These are phyloP conservation scores for Colletotrichum coccodes DNA, from an alignment of 2,329 filamentous ascomycete genomes.

Conservation along the genomic window DNA sequence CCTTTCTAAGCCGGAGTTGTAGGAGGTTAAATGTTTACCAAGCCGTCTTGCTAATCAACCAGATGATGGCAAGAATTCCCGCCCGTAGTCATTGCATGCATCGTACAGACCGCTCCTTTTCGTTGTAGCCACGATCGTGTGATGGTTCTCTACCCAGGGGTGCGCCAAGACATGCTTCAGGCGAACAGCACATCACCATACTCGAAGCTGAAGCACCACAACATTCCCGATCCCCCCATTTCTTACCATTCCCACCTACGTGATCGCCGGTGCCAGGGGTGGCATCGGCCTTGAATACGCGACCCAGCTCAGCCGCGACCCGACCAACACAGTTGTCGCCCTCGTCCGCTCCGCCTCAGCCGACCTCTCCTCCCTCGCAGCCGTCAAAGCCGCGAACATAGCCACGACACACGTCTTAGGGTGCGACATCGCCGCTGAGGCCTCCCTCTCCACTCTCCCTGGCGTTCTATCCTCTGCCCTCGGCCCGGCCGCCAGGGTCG, in stretches of 20 bases:
- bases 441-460: conserved; percentile 13
- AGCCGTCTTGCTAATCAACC: not conserved
- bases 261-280: conserved; percentile 46
- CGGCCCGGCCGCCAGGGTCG: conserved; percentile 5
- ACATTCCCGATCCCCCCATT: not conserved
- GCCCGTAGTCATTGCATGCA: no score
- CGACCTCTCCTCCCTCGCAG: conserved; percentile 15
- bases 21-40: not conserved
- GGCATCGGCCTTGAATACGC: conserved; percentile 44
- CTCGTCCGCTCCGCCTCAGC: conserved; percentile 45
- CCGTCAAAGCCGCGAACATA: not conserved
- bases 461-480: not conserved
- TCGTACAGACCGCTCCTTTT: not conserved
- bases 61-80: no score
- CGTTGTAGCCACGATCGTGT: not conserved
- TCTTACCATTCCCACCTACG: conserved; percentile 42
- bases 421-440: conserved; percentile 27
- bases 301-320: conserved; percentile 41
- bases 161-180: not conserved
- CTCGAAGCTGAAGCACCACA: not conserved
- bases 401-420: conserved; percentile 22
- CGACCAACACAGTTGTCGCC: conserved; percentile 48
- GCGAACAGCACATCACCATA: not conserved
- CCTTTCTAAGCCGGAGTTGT: not conserved
- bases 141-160: not conserved